Evolutionary conservation across 1,139 yeast genomes (phyloP).

Genomic region (Debaryomyces psychrophilus): DNA sequence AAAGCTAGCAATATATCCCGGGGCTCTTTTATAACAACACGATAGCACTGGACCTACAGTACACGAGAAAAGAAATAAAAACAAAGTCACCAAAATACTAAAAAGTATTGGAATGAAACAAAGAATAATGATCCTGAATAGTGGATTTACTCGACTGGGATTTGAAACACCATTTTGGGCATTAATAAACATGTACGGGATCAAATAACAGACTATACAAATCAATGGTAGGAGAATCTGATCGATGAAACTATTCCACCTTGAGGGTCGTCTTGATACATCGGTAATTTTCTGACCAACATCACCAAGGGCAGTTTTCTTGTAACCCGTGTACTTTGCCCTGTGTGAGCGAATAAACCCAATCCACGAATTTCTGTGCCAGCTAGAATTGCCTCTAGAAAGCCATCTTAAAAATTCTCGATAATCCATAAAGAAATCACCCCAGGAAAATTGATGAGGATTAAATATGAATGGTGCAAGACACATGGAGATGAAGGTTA

Average conservation of each 20-base stretch:
- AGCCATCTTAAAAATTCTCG: constrained; percentile 47
- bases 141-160: constrained; percentile 53
- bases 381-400: constrained; percentile 43
- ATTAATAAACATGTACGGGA: constrained; percentile 71
- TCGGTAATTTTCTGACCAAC: constrained; percentile 11
- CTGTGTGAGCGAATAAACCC: constrained; percentile 47
- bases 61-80: constrained; percentile 52
- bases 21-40: constrained; percentile 37
- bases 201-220: constrained; percentile 42
- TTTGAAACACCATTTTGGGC: constrained; percentile 63
- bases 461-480: constrained; percentile 55
- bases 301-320: constrained; percentile 22
- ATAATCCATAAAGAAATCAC: constrained; percentile 55
- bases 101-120: constrained; percentile 55
- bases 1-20: constrained; percentile 48
- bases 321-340: constrained; percentile 69
- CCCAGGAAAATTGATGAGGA: constrained; percentile 53
- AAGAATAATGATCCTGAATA: constrained; percentile 54
- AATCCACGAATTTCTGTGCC: constrained; percentile 44
- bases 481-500: constrained; percentile 46
- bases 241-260: constrained; percentile 53
- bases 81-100: constrained; percentile 46
- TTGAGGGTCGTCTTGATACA: constrained; percentile 40
- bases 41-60: constrained; percentile 48
- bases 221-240: constrained; percentile 56